Percentiles rank a stretch among this genome's conserved stretches.
phyloP scores from a whole-genome alignment of 2,329 filamentous ascomycete species.

The Venturia nashicola region DNA sequence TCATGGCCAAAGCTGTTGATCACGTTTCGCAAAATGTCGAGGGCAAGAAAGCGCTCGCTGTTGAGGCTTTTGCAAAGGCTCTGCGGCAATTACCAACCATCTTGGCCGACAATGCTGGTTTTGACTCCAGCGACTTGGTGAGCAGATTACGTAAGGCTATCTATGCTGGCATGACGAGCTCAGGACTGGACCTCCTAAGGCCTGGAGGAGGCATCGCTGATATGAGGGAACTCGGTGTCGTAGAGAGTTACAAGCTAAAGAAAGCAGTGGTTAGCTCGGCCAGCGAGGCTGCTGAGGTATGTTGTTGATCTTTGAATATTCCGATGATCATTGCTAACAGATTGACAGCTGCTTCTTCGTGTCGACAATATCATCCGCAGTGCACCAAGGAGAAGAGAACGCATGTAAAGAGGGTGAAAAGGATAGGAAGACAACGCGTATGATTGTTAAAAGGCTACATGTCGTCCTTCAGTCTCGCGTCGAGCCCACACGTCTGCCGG shows the following conservation, averaged over 20 bases:
- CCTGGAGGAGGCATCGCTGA: conserved; percentile 88
- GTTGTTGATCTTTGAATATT: conserved; percentile 19
- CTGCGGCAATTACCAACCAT: conserved; percentile 92
- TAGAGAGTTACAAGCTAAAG: conserved; percentile 98
- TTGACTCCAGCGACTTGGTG: conserved; percentile 90
- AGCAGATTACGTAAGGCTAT: conserved; percentile 84
- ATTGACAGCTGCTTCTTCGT: conserved; percentile 62
- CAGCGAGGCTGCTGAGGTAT: conserved; percentile 89
- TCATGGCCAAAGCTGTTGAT: conserved; percentile 97
- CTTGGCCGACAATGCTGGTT: conserved; percentile 89
- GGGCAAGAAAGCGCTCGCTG: conserved; percentile 92
- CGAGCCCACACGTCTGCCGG: neutral
- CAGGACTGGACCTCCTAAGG: conserved; percentile 76
- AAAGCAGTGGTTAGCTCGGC: conserved; percentile 93
- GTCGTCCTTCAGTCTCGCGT: neutral
- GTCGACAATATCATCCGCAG: conserved; percentile 97
- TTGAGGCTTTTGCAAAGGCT: conserved; percentile 78
- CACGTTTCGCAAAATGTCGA: conserved; percentile 85
- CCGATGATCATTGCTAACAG: conserved; percentile 19
- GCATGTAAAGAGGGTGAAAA: conserved; percentile 40
- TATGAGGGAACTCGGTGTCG: conserved; percentile 89
- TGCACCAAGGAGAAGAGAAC: conserved; percentile 71
- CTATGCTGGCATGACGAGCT: conserved; percentile 87
- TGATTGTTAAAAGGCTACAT: conserved; percentile 11
- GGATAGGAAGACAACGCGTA: neutral